Evolutionary conservation across 495 filamentous ascomycete genomes (phyloP).

Genomic region (Aspergillus leporis): DNA sequence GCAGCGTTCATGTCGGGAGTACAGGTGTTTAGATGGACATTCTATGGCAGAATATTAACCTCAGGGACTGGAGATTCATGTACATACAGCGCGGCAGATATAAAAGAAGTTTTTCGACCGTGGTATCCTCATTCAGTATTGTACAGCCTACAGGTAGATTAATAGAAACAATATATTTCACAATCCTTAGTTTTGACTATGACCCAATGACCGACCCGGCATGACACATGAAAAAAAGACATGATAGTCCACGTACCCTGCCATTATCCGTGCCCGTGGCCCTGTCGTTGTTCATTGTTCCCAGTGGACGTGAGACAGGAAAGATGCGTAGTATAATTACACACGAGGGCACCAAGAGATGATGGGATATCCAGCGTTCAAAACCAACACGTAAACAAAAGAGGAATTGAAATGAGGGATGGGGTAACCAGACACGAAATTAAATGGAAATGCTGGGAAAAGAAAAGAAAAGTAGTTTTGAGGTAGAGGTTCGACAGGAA

Average conservation of each 20-base stretch:
- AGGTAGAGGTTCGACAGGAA: slow-evolving; percentile 15
- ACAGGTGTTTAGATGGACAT: neutral
- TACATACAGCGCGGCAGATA: neutral
- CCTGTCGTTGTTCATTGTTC: slow-evolving; percentile 29
- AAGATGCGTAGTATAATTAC: slow-evolving; percentile 41
- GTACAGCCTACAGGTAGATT: neutral
- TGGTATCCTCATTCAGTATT: neutral
- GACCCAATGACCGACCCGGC: slow-evolving; percentile 42
- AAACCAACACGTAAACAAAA: slow-evolving; percentile 29
- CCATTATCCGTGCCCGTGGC: slow-evolving; percentile 33
- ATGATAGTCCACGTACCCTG: slow-evolving; percentile 42
- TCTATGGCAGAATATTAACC: neutral
- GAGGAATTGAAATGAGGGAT: slow-evolving; percentile 10
- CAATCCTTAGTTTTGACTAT: slow-evolving; percentile 39
- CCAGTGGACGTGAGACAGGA: slow-evolving; percentile 35
- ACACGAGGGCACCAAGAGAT: slow-evolving; percentile 37
- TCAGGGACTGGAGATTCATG: neutral
- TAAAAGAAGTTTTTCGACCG: neutral
- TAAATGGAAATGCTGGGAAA: slow-evolving; percentile 2
- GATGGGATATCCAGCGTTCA: slow-evolving; percentile 48
- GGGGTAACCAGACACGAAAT: slow-evolving; percentile 14
- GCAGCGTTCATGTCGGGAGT: neutral
- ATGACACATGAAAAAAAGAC: slow-evolving; percentile 47
- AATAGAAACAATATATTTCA: slow-evolving; percentile 23
- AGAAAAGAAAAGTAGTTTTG: slow-evolving; percentile 9